Conservation (phyloP, 2,329 filamentous ascomycete species). For the Aspergillus sojae region DNA sequence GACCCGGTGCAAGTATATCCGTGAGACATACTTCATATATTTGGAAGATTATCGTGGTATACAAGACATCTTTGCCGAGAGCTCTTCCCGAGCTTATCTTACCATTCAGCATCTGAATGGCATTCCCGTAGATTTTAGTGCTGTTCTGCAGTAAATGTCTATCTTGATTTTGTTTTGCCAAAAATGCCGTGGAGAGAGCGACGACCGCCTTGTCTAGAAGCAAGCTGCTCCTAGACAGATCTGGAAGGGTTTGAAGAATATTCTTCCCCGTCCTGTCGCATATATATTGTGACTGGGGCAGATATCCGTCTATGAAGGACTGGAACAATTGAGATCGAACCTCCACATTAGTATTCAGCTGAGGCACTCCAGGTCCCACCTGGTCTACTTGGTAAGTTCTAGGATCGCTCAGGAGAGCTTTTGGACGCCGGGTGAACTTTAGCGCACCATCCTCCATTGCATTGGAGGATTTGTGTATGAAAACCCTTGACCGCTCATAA, state of each 20-base stretch:
- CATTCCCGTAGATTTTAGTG: conserved; percentile 21
- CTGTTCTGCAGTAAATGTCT: conserved; percentile 21
- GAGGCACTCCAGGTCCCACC: conserved; percentile 13
- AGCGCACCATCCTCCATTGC: conserved; percentile 1
- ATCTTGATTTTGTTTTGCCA: conserved; percentile 21
- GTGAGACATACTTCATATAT: conserved; percentile 24
- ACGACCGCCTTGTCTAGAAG: conserved; percentile 20
- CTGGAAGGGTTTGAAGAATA: conserved; percentile 19
- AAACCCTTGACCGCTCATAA: conserved; percentile 19
- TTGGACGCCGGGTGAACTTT: conserved; percentile 12
- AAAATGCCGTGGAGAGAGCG: conserved; percentile 19
- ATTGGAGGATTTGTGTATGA: conserved; percentile 18
- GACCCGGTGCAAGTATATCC: background rate
- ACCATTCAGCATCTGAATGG: conserved; percentile 18
- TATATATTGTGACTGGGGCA: conserved; percentile 8
- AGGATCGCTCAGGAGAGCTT: background rate
- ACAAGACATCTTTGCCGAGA: conserved; percentile 21
- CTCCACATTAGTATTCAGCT: conserved; percentile 17
- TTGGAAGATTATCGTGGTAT: conserved; percentile 25
- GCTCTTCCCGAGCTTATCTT: conserved; percentile 17
- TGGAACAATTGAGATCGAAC: conserved; percentile 19
- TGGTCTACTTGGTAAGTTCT: background rate
- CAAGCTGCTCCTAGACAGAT: conserved; percentile 14
- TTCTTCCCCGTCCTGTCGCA: conserved; percentile 1
- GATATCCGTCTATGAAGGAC: conserved; percentile 16